Conservation (phyloP, 371 early-diverging fungal species). For the Caulochytrium protostelioides region DNA sequence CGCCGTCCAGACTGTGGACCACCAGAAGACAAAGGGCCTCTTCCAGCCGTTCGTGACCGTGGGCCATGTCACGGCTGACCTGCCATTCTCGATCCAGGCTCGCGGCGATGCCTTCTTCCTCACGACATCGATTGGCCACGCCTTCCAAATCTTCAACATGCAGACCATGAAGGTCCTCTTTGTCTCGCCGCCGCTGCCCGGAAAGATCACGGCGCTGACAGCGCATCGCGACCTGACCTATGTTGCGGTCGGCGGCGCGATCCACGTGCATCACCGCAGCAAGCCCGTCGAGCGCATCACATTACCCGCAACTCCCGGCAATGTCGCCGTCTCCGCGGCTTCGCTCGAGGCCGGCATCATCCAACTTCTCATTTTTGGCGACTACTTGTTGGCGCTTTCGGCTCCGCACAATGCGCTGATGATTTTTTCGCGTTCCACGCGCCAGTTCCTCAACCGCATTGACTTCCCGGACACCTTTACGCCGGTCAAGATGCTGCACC, state of each 20-base stretch:
- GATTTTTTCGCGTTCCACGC: not conserved
- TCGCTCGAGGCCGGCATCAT: not conserved
- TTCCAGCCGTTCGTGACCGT: slow-evolving; percentile 71
- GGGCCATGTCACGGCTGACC: slow-evolving; percentile 62
- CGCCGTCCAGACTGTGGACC: no score
- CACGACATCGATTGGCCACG: slow-evolving; percentile 59
- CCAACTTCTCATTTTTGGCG: not conserved
- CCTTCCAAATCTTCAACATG: slow-evolving; percentile 65
- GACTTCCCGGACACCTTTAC: slow-evolving; percentile 53
- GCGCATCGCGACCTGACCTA: slow-evolving; percentile 44
- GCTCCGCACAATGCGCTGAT: not conserved
- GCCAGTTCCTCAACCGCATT: slow-evolving; percentile 50
- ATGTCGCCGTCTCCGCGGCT: not conserved
- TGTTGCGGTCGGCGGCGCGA: slow-evolving; percentile 40
- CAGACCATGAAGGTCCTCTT: not conserved
- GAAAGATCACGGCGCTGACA: slow-evolving; percentile 48
- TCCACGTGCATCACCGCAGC: slow-evolving; percentile 47
- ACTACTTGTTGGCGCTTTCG: not conserved
- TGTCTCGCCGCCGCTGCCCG: not conserved
- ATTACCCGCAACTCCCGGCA: not conserved
- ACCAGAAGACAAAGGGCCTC: no score
- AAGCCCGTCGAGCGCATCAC: slow-evolving; percentile 10
- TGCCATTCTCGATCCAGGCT: slow-evolving; percentile 54
- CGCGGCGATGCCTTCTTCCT: slow-evolving; percentile 52
- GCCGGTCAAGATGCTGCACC: slow-evolving; percentile 58